Conservation (phyloP, 2,329 filamentous ascomycete genomes). For the Penicillium crustosum region DNA sequence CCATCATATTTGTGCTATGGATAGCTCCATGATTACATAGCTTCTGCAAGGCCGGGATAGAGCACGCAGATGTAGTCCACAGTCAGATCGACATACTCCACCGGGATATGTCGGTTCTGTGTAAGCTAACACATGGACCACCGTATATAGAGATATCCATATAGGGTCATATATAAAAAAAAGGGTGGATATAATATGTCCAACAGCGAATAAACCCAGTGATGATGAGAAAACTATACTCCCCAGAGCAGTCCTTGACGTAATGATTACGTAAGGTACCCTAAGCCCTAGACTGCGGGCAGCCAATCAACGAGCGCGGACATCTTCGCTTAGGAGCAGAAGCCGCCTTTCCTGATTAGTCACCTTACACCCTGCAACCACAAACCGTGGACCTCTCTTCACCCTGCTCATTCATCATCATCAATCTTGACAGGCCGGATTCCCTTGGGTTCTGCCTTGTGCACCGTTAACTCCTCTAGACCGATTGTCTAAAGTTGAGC, state of each 20-base stretch:
- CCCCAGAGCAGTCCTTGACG: constrained; percentile 33
- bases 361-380: constrained; percentile 30
- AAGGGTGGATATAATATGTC: background rate
- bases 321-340: constrained; percentile 41
- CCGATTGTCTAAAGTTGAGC: constrained; percentile 49
- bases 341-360: constrained; percentile 39
- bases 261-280: constrained; percentile 32
- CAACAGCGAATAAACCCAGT: background rate
- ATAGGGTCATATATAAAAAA: background rate
- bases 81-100: constrained; percentile 7
- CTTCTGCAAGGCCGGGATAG: constrained; percentile 2
- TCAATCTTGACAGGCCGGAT: constrained; percentile 26
- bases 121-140: background rate
- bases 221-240: constrained; percentile 23
- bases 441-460: constrained; percentile 39
- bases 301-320: constrained; percentile 22
- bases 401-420: constrained; percentile 31
- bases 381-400: constrained; percentile 35
- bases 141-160: background rate
- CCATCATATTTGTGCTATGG: background rate
- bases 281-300: constrained; percentile 40
- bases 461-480: constrained; percentile 26
- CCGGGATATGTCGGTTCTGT: background rate
- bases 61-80: background rate
- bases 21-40: constrained; percentile 13